These are phyloP conservation scores for Cyberlindnera samutprakarnensis DNA, from an alignment of 805 yeast genomes.

Conservation along the genomic window DNA sequence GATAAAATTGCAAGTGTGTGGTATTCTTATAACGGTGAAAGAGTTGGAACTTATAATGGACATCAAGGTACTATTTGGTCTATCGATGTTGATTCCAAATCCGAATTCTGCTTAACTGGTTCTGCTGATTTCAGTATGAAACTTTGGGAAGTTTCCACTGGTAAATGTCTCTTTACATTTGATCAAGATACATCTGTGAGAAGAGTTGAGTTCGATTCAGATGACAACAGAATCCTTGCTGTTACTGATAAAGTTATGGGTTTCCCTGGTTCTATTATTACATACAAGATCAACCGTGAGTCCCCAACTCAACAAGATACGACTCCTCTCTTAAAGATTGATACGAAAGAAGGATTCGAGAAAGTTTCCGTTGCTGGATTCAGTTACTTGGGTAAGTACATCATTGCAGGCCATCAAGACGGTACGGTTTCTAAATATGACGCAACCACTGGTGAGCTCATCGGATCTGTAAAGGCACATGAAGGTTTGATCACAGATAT, in stretches of 20 bases:
- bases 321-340: constrained; percentile 54
- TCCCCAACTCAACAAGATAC: constrained; percentile 37
- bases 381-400: constrained; percentile 66
- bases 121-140: constrained; percentile 83
- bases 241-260: constrained; percentile 94
- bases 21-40: constrained; percentile 94
- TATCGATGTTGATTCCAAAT: constrained; percentile 69
- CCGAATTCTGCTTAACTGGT: constrained; percentile 76
- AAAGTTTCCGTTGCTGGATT: constrained; percentile 82
- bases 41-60: constrained; percentile 85
- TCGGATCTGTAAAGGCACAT: constrained; percentile 57
- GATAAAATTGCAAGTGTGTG: constrained; percentile 87
- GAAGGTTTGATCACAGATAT: constrained; percentile 77
- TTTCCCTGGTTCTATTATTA: constrained; percentile 63
- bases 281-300: constrained; percentile 54
- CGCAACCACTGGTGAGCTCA: constrained; percentile 63
- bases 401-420: constrained; percentile 83
- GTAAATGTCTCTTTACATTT: constrained; percentile 69
- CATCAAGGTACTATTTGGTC: constrained; percentile 96
- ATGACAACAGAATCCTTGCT: constrained; percentile 58
- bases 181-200: constrained; percentile 79
- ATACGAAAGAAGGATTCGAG: constrained; percentile 49
- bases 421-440: constrained; percentile 81
- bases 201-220: constrained; percentile 79
- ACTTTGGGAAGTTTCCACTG: constrained; percentile 78